phyloP scores from a whole-genome alignment of 345 rosid genomes.

The Kandelia obovata region DNA sequence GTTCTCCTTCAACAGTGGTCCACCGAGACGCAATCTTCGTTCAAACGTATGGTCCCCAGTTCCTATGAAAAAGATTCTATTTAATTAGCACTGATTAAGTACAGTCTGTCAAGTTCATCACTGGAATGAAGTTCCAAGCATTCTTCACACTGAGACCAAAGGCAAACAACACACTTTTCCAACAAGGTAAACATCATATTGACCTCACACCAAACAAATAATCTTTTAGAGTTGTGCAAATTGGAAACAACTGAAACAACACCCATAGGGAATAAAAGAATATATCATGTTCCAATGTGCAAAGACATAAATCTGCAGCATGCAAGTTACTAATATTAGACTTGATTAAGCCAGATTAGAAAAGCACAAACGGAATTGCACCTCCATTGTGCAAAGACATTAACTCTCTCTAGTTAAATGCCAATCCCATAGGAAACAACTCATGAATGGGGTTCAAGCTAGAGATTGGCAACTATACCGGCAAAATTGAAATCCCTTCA shows the following conservation, averaged over 20 bases:
- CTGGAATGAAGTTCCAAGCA: not conserved
- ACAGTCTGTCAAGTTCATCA: not conserved
- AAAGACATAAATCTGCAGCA: not conserved
- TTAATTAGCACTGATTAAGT: not conserved
- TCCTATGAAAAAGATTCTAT: slow-evolving; percentile 44
- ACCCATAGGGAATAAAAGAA: not conserved
- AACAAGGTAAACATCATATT: not conserved
- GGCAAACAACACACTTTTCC: not conserved
- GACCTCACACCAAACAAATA: not conserved
- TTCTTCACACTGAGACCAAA: not conserved
- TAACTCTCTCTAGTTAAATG: not conserved
- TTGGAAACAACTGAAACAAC: not conserved
- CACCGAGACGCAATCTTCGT: slow-evolving; percentile 87
- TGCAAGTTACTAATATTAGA: not conserved
- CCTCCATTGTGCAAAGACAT: not conserved
- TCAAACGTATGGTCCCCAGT: slow-evolving; percentile 94
- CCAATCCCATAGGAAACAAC: not conserved
- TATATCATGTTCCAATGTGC: not conserved
- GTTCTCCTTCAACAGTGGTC: slow-evolving; percentile 80
- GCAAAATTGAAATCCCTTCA: not conserved
- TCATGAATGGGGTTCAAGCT: not conserved
- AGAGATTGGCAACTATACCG: not conserved
- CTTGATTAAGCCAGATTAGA: not conserved
- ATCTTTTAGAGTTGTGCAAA: not conserved
- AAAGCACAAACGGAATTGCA: not conserved